Percentiles rank a stretch among this genome's conserved stretches.
These are phyloP conservation scores for Microcera coccophila DNA, from an alignment of 2,329 filamentous ascomycete genomes.

Conservation along the genomic window DNA sequence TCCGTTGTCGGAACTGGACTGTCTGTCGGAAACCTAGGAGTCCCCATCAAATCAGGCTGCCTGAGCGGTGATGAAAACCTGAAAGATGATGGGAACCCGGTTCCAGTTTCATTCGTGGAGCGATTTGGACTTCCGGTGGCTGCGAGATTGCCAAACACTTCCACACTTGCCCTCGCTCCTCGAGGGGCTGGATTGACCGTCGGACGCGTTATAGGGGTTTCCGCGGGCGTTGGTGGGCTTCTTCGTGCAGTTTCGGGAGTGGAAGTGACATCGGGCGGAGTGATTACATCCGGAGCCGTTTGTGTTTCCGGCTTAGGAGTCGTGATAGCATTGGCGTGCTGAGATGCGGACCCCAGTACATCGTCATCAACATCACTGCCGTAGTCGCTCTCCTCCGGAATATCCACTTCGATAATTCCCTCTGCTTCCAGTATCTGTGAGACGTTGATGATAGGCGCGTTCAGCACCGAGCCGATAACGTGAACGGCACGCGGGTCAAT, in stretches of 20 bases:
- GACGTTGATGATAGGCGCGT: slow-evolving; percentile 16
- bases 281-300: neutral
- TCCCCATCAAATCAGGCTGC: too few species aligned
- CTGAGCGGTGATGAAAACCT: too few species aligned
- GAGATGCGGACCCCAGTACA: neutral
- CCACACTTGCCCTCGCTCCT: too few species aligned
- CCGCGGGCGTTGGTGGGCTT: too few species aligned
- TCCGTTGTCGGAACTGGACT: too few species aligned
- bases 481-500: slow-evolving; percentile 5
- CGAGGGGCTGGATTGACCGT: too few species aligned
- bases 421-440: slow-evolving; percentile 16
- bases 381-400: neutral
- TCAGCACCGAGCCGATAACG: slow-evolving; percentile 13
- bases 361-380: slow-evolving; percentile 1
- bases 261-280: neutral
- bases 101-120: too few species aligned
- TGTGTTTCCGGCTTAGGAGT: neutral
- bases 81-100: too few species aligned
- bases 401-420: slow-evolving; percentile 15
- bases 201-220: too few species aligned
- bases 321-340: neutral
- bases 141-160: too few species aligned
- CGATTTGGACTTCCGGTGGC: too few species aligned
- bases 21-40: too few species aligned
- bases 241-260: slow-evolving; percentile 5